phyloP scores from a whole-genome alignment of 257 asterid genomes.

The Plantago major region DNA sequence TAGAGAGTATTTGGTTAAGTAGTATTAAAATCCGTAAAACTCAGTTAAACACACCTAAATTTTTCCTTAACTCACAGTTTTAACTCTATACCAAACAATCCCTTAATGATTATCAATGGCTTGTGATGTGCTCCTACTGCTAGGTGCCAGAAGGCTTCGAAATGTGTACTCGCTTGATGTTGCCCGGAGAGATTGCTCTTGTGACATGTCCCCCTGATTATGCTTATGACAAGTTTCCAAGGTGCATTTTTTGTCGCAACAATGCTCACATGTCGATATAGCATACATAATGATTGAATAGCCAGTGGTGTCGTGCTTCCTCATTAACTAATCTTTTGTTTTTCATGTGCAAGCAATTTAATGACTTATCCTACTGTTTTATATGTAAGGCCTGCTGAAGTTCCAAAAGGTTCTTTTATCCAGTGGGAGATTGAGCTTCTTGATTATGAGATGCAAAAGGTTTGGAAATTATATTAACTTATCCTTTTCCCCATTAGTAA shows the following conservation, averaged over 20 bases:
- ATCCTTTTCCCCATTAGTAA: too few species aligned
- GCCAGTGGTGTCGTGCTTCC: background rate
- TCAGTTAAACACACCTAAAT: too few species aligned
- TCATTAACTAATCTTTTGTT: conserved; percentile 9
- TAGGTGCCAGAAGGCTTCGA: conserved; percentile 99
- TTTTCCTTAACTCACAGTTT: too few species aligned
- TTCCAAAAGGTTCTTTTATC: conserved; percentile 75
- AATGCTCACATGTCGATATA: conserved; percentile 10
- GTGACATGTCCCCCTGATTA: conserved; percentile 95
- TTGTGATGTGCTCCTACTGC: conserved; percentile 19
- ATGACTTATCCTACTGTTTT: conserved; percentile 13
- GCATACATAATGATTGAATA: background rate
- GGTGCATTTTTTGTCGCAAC: conserved; percentile 33
- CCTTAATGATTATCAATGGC: conserved; percentile 12
- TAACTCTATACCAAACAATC: too few species aligned
- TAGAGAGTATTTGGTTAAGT: too few species aligned
- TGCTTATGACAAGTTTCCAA: conserved; percentile 92
- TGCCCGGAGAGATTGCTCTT: conserved; percentile 89
- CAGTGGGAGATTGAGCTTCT: conserved; percentile 98
- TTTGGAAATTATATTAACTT: conserved; percentile 19
- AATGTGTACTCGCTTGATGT: conserved; percentile 91
- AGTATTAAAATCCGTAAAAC: too few species aligned
- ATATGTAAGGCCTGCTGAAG: conserved; percentile 65
- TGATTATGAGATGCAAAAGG: conserved; percentile 92
- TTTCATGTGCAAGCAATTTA: conserved; percentile 6